phyloP scores from a whole-genome alignment of 1,139 yeast genomes.

The Entelexis sorbosivorans region DNA sequence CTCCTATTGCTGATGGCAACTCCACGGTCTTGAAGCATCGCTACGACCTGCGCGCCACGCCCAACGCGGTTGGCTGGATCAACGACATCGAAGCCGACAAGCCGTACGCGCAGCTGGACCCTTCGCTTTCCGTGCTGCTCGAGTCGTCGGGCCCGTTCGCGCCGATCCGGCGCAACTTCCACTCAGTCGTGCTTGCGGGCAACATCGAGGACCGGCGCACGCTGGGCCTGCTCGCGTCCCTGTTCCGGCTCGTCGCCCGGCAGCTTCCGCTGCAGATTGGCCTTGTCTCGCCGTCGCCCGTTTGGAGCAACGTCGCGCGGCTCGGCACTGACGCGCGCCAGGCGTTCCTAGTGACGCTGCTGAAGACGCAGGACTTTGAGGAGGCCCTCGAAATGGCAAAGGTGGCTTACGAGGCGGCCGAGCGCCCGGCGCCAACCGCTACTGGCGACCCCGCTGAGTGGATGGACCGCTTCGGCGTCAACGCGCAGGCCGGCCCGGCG shows the following conservation, averaged over 20 bases:
- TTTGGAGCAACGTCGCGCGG: conserved; percentile 9
- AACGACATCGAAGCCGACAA: conserved; percentile 64
- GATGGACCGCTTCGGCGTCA: conserved; percentile 17
- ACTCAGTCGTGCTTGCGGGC: conserved; percentile 62
- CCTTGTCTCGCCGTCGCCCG: conserved; percentile 45
- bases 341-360: conserved; percentile 26
- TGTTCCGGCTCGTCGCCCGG: conserved; percentile 38
- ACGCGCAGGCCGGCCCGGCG: conserved; percentile 33
- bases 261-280: conserved; percentile 76
- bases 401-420: conserved; percentile 18
- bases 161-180: conserved; percentile 59
- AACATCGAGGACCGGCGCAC: conserved; percentile 45
- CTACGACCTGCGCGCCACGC: conserved; percentile 23
- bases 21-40: not conserved
- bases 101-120: conserved; percentile 40
- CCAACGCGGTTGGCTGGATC: conserved; percentile 49
- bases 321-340: conserved; percentile 23
- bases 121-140: conserved; percentile 32
- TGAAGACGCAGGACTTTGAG: conserved; percentile 22
- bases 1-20: not conserved
- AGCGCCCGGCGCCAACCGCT: not conserved
- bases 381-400: conserved; percentile 21
- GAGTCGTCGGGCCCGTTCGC: conserved; percentile 52
- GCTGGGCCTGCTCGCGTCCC: conserved; percentile 38
- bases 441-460: conserved; percentile 12